Conservation (phyloP, 2,329 filamentous ascomycete species). For the Beauveria sp. region DNA sequence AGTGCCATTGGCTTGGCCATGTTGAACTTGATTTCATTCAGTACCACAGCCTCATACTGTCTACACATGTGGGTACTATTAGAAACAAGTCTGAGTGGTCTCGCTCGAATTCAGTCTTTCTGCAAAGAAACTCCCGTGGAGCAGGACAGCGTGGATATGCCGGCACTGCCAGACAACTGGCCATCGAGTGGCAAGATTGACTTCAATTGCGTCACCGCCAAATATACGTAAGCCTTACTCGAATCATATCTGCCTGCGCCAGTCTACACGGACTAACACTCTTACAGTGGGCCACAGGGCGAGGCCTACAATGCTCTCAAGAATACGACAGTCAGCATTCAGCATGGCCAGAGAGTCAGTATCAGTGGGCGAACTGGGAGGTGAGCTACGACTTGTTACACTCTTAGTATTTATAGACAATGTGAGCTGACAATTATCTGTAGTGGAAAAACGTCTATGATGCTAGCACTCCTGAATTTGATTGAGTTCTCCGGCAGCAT, state of each 20-base stretch:
- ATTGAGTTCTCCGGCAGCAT: conserved; percentile 21
- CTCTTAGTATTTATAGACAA: too few species aligned
- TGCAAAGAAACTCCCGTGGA: background rate
- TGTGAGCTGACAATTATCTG: background rate
- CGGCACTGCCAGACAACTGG: background rate
- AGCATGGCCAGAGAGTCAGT: conserved; percentile 16
- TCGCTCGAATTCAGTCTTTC: background rate
- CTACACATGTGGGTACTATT: background rate
- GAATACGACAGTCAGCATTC: conserved; percentile 13
- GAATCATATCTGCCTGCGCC: too few species aligned
- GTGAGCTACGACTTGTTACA: too few species aligned
- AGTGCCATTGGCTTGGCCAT: conserved; percentile 13
- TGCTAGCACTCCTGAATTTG: background rate
- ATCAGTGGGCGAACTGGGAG: conserved; percentile 18
- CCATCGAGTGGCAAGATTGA: conserved; percentile 3
- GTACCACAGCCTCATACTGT: conserved; percentile 12
- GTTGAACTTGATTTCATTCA: conserved; percentile 19
- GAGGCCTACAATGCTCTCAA: conserved; percentile 1
- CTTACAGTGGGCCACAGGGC: background rate
- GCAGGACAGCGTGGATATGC: background rate
- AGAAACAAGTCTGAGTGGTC: background rate
- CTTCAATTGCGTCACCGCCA: conserved; percentile 8
- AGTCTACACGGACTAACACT: too few species aligned
- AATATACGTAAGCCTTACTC: background rate
- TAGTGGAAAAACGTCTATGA: conserved; percentile 3